Percentiles rank a stretch among this genome's conserved stretches.
Conservation (phyloP, 2,329 filamentous ascomycete species). For the Exserohilum rostratum region DNA sequence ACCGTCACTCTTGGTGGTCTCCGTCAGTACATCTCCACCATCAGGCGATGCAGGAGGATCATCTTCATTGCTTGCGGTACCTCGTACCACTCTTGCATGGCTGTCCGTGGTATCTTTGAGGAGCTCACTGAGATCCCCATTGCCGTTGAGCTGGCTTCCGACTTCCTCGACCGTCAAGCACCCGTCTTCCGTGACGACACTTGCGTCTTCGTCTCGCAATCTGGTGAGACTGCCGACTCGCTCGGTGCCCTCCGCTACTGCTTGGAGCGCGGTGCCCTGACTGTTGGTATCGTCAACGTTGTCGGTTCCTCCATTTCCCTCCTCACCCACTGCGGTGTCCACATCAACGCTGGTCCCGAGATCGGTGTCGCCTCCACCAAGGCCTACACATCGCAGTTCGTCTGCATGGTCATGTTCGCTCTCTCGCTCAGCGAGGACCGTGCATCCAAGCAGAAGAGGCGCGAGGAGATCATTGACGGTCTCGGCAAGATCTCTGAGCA, state of each 20-base stretch:
- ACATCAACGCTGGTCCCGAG: conserved; percentile 98
- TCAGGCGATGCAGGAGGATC: conserved; percentile 93
- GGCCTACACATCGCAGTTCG: conserved; percentile 98
- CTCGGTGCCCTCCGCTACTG: conserved; percentile 97
- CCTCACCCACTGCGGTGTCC: conserved; percentile 98
- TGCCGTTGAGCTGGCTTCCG: conserved; percentile 92
- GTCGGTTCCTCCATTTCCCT: conserved; percentile 98
- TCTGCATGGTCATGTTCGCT: conserved; percentile 99
- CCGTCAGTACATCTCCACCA: conserved; percentile 94
- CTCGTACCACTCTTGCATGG: conserved; percentile 99
- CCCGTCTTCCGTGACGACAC: conserved; percentile 99
- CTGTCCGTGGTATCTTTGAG: conserved; percentile 95
- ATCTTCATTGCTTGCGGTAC: conserved; percentile 99
- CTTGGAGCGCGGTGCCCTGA: conserved; percentile 94
- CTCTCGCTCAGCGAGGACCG: conserved; percentile 95
- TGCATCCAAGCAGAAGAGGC: conserved; percentile 88
- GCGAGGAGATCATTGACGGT: conserved; percentile 95
- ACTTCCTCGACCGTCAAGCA: conserved; percentile 95
- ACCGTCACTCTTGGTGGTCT: conserved; percentile 94
- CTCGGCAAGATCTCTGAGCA: conserved; percentile 85
- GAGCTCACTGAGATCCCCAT: conserved; percentile 98
- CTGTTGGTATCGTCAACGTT: conserved; percentile 97
- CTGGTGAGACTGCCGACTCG: conserved; percentile 97
- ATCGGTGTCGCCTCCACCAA: conserved; percentile 99
- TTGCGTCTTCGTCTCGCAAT: conserved; percentile 98